Percentiles rank a stretch among this genome's conserved stretches.
Conservation (phyloP, 1,284 basidiomycete species). For the Apiotrichum porosum region DNA sequence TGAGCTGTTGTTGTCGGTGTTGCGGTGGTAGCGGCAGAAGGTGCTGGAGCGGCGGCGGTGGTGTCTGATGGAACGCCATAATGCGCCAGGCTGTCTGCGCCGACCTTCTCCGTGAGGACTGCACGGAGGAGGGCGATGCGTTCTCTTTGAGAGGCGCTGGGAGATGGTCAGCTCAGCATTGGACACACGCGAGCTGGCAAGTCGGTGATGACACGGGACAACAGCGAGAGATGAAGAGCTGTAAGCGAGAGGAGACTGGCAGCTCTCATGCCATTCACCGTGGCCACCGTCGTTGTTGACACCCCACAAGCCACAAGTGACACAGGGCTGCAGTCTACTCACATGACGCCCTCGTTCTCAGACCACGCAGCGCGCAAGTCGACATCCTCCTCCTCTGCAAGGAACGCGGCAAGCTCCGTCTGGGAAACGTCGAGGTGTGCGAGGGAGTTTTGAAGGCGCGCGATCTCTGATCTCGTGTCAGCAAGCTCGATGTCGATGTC, state of each 20-base stretch:
- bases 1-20: too few relatives aligned
- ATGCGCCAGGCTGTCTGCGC: conserved; percentile 32
- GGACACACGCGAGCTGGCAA: too few relatives aligned
- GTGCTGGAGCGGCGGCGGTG: too few relatives aligned
- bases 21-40: too few relatives aligned
- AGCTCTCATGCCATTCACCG: too few relatives aligned
- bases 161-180: background rate
- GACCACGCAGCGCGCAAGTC: conserved; percentile 53
- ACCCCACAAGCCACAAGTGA: background rate
- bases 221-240: too few relatives aligned
- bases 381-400: conserved; percentile 41
- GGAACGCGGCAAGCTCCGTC: conserved; percentile 54
- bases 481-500: background rate
- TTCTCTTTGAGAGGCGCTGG: conserved; percentile 38
- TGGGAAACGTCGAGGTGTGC: conserved; percentile 62
- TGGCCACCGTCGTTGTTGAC: too few relatives aligned
- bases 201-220: too few relatives aligned
- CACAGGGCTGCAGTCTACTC: too few relatives aligned
- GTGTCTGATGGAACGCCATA: too few relatives aligned
- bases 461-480: conserved; percentile 57
- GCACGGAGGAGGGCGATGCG: conserved; percentile 32
- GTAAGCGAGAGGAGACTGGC: too few relatives aligned
- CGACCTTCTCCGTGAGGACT: conserved; percentile 36
- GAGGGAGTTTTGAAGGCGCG: conserved; percentile 68
- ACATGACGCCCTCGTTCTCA: conserved; percentile 59